These are phyloP conservation scores for Elsinoe perseae DNA, from an alignment of 2,329 filamentous ascomycete species.

Conservation along the genomic window DNA sequence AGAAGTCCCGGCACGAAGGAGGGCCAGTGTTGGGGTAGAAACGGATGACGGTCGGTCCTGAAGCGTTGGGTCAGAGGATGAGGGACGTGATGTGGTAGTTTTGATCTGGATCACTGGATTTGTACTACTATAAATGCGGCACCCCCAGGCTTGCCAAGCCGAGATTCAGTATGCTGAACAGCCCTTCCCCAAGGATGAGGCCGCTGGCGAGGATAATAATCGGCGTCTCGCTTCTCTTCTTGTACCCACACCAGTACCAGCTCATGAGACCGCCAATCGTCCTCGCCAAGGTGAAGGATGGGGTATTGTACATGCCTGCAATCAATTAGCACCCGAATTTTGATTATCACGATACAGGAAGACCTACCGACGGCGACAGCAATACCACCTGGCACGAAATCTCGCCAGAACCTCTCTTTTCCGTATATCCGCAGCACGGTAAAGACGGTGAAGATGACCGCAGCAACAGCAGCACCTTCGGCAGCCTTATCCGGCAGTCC, in stretches of 20 bases:
- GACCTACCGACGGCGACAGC: conserved; percentile 79
- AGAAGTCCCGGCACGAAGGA: not conserved
- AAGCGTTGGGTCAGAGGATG: not conserved
- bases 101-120: not conserved
- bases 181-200: conserved; percentile 84
- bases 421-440: conserved; percentile 62
- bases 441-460: conserved; percentile 60
- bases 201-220: conserved; percentile 86
- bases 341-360: not conserved
- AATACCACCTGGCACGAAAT: conserved; percentile 81
- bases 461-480: conserved; percentile 71
- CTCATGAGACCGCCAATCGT: conserved; percentile 69
- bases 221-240: conserved; percentile 55
- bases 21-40: too few species aligned
- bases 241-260: conserved; percentile 65
- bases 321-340: conserved; percentile 11
- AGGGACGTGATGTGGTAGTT: not conserved
- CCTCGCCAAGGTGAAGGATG: conserved; percentile 85
- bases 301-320: conserved; percentile 90
- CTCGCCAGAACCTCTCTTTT: conserved; percentile 52
- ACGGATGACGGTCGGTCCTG: too few species aligned
- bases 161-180: conserved; percentile 86
- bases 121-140: conserved; percentile 53
- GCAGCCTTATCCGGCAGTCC: conserved; percentile 77
- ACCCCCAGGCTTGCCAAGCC: conserved; percentile 68